phyloP scores from a whole-genome alignment of 805 yeast species.

The Brettanomyces bruxellensis region DNA sequence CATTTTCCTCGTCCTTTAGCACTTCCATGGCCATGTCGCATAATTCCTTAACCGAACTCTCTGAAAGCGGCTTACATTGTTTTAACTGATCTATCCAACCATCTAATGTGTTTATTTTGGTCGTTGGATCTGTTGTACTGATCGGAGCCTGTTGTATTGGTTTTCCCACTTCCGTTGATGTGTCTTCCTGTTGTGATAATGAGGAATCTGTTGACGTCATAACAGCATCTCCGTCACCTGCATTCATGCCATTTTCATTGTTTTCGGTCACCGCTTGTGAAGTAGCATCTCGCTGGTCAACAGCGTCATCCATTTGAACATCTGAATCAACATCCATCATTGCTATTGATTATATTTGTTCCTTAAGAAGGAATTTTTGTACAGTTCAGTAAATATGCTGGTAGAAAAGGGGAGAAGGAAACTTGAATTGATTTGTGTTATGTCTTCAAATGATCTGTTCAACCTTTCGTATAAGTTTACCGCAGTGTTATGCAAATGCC shows the following conservation, averaged over 20 bases:
- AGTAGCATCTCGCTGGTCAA: slow-evolving; percentile 22
- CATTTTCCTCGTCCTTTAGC: slow-evolving; percentile 84
- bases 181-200: too few species aligned
- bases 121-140: slow-evolving; percentile 24
- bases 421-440: too few species aligned
- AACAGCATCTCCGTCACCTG: not conserved
- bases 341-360: not conserved
- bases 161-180: not conserved
- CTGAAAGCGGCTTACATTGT: slow-evolving; percentile 74
- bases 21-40: slow-evolving; percentile 92
- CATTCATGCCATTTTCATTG: not conserved
- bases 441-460: too few species aligned
- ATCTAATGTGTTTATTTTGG: slow-evolving; percentile 56
- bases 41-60: slow-evolving; percentile 66
- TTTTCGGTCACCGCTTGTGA: not conserved
- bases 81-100: slow-evolving; percentile 78
- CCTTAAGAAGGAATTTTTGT: too few species aligned
- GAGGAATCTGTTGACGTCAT: not conserved
- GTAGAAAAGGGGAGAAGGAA: too few species aligned
- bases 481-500: too few species aligned
- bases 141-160: slow-evolving; percentile 12
- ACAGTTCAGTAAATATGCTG: too few species aligned
- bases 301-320: slow-evolving; percentile 78
- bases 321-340: slow-evolving; percentile 71
- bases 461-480: too few species aligned